Conservation (phyloP, 805 yeast species). For the Yamadazyma paraphyllophila region DNA sequence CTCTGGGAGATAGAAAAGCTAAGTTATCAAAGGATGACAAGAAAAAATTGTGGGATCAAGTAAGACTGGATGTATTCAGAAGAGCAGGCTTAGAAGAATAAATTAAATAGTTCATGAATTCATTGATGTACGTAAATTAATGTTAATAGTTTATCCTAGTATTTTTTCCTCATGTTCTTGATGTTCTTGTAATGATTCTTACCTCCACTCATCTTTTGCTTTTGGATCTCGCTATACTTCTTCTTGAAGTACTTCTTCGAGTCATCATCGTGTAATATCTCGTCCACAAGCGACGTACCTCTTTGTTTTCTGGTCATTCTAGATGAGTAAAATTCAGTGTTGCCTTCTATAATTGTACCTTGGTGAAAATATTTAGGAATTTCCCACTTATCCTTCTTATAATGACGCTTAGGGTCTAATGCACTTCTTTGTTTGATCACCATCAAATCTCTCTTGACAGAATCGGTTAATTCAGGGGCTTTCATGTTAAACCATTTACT, state of each 20-base stretch:
- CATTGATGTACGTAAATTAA: slow-evolving; percentile 4
- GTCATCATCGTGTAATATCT: slow-evolving; percentile 70
- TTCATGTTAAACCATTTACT: slow-evolving; percentile 80
- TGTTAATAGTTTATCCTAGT: slow-evolving; percentile 19
- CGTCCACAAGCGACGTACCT: slow-evolving; percentile 76
- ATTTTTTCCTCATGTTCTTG: slow-evolving; percentile 57
- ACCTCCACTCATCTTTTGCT: slow-evolving; percentile 58
- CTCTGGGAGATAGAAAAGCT: slow-evolving; percentile 20
- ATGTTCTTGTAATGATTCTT: slow-evolving; percentile 63
- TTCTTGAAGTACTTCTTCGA: slow-evolving; percentile 78
- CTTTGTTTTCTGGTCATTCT: slow-evolving; percentile 70
- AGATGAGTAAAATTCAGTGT: slow-evolving; percentile 70
- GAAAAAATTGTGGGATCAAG: slow-evolving; percentile 47
- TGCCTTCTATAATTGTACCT: slow-evolving; percentile 85
- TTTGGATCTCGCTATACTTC: slow-evolving; percentile 78
- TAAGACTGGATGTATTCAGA: slow-evolving; percentile 49
- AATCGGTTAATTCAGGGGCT: slow-evolving; percentile 68
- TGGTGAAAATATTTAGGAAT: slow-evolving; percentile 79
- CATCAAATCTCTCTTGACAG: slow-evolving; percentile 71
- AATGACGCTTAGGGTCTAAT: slow-evolving; percentile 92
- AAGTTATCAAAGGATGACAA: slow-evolving; percentile 42
- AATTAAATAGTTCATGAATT: slow-evolving; percentile 3
- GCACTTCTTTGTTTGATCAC: slow-evolving; percentile 84
- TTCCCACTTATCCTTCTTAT: slow-evolving; percentile 80
- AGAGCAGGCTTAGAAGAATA: slow-evolving; percentile 40